A percentile compares a stretch with the other conserved stretches of the same genome.
Conservation (phyloP, 768 basidiomycete genomes). For the Russula virescens region DNA sequence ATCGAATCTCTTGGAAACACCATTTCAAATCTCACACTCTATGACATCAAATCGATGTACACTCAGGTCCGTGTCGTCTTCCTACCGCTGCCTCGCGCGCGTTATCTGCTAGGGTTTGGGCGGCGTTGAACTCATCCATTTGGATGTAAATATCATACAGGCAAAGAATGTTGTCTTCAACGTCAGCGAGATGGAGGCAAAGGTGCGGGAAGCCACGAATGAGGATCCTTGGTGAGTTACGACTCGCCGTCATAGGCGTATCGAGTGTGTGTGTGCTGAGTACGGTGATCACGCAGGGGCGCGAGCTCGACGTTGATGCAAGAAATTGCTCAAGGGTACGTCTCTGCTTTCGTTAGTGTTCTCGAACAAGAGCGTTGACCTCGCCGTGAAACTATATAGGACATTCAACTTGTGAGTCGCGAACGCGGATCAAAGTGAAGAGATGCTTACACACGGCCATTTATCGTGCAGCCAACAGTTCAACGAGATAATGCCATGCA, state of each 20-base stretch:
- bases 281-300: conserved; percentile 55
- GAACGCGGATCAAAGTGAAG: neutral
- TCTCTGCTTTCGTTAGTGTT: conserved; percentile 26
- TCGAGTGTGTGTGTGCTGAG: neutral
- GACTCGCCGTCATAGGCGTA: neutral
- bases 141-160: conserved; percentile 33
- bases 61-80: conserved; percentile 60
- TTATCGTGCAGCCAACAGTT: conserved; percentile 71
- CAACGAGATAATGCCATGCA: conserved; percentile 98
- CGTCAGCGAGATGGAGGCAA: conserved; percentile 94
- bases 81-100: neutral
- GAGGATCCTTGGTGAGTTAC: conserved; percentile 93
- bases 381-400: conserved; percentile 36
- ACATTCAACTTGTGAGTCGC: conserved; percentile 91
- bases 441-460: neutral
- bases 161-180: conserved; percentile 97
- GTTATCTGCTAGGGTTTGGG: neutral
- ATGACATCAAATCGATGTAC: conserved; percentile 93
- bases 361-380: neutral
- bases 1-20: conserved; percentile 69
- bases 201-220: conserved; percentile 94
- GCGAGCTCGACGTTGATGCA: conserved; percentile 98
- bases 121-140: neutral
- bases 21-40: conserved; percentile 79
- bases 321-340: conserved; percentile 94